Evolutionary conservation across 805 yeast genomes (phyloP), one percentile per base, ranked within the genome.

Genomic region (Aciculoconidium aculeatum): DNA sequence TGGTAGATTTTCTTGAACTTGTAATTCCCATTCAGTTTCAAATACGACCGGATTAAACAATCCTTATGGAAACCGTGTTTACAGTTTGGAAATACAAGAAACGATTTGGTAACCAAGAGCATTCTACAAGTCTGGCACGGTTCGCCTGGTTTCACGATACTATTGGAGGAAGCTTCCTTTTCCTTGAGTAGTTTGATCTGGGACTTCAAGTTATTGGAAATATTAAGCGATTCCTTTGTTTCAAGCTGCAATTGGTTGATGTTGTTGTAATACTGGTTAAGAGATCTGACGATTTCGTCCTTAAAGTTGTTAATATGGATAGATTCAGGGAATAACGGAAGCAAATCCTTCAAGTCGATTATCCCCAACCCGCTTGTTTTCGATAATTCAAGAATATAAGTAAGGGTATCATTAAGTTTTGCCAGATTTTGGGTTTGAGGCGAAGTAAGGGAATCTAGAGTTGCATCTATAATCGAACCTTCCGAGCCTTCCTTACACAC

Each of bases 51-150:
- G 5, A 81, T 72, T n/a, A 86, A 53, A 58, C 98, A 92, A 49
- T 87, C 95, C 29, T 77, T 78, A 49, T 92, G 97, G 57, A 84
- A 82, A 4, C 84, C 75, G 51, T 92, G 98, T 33, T 73, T 80
- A 50, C 98, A 92, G 34, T 60, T 63, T 0, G 96, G 96, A 48
- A 85, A 92, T 4, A 78, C 75, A 31, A 79, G 69, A 42, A 87
- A 87, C 47, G 76, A 81, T 34, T 86, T 71, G 4, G 78, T 72
- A 3, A 85, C 69, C 25, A 90, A 60, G 6, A 92, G 69, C 41
- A 70, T 70, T n/a, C 64, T 58, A 53, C 97, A 90, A 3, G 75
- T 41, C 23, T 70, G 60, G 58, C 98, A 92, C 1, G 90, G 72
- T 39, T 80, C 92, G 2, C 92, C 94, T 0, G 95, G 87, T 44